phyloP scores from a whole-genome alignment of 768 basidiomycete species.

The Sistotremastrum niveocremeum region DNA sequence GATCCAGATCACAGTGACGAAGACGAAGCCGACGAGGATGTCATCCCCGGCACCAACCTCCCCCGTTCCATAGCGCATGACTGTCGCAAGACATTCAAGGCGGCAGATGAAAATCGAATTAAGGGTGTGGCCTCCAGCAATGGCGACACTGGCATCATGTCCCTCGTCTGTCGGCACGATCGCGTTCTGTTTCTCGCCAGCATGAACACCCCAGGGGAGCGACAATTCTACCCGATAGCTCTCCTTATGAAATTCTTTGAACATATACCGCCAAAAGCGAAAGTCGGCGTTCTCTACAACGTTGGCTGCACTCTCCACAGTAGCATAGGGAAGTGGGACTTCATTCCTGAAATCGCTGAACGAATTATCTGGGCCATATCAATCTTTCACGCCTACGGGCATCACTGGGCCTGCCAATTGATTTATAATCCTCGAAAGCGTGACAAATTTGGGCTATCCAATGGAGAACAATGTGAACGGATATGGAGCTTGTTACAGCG shows the following conservation, averaged over 20 bases:
- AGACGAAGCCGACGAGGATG: not conserved
- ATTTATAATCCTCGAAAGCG: constrained; percentile 20
- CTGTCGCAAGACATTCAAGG: constrained; percentile 20
- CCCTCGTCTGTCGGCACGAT: constrained; percentile 25
- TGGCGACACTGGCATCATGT: constrained; percentile 24
- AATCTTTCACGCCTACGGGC: constrained; percentile 27
- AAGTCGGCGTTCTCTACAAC: constrained; percentile 16
- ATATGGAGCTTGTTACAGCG: constrained; percentile 20
- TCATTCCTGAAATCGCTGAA: constrained; percentile 3
- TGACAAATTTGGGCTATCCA: constrained; percentile 18
- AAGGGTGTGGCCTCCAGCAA: constrained; percentile 17
- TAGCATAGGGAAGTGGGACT: constrained; percentile 11
- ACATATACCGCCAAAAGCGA: constrained; percentile 17
- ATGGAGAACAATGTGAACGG: constrained; percentile 23
- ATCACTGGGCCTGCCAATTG: constrained; percentile 25
- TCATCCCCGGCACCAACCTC: constrained; percentile 9
- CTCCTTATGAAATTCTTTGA: constrained; percentile 18
- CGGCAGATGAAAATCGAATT: constrained; percentile 20
- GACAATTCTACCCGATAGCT: constrained; percentile 24
- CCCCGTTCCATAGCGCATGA: constrained; percentile 20
- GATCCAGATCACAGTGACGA: no score
- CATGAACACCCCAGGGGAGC: constrained; percentile 25
- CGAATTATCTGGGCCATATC: constrained; percentile 19
- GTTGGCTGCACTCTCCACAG: constrained; percentile 23
- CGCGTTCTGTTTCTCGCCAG: constrained; percentile 24